Evolutionary conservation across 306 rosid species (phyloP), one percentile per base, ranked within the genome.

Genomic region (Alnus rubra): DNA sequence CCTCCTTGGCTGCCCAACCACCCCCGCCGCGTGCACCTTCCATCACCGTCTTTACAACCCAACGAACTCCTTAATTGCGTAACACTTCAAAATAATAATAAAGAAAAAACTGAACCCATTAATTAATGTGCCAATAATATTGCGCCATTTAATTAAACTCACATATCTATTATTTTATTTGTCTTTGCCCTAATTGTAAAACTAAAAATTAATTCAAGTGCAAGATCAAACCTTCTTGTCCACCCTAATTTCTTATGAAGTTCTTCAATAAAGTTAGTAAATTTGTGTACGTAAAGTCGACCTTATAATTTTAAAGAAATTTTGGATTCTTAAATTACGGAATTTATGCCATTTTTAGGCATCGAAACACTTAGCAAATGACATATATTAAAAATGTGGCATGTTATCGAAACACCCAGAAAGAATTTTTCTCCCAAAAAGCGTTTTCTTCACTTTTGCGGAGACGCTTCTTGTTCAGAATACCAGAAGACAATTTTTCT

Each of bases 1-100:
- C 50, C 64, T 63, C 49, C 30, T 63, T 49, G 69, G 56, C 75
- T 84, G 82, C 86, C 76, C 58, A 45, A 69, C 83, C 71, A 52
- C 72, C 69, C 14, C 4, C 63, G 70, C 50, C 45, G 49, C 33
- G 48, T 63, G 0, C 28, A 49, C 50, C 10, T 74, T 16, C 74
- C 69, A 76, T 74, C 79, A 82, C 80, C 58, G 74, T 82, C 85
- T 50, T 75, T 72, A 79, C 77, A 55, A 79, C 76, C 80, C 78
- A 87, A 84, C 87, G 9, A 68, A 72, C 58, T 69, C 60, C 35
- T 56, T 81, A 63, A 67, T 76, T 81, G 76, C 77, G 1, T 10
- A 3, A 8, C 30, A 55, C 19, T 16, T 18, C 4, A 18, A 7
- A 55, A 8, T 0, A 3, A 2, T 0, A 54, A 18, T 1, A 54